Evolutionary conservation across 106 monocot species (phyloP).

Genomic region (Allium fistulosum): DNA sequence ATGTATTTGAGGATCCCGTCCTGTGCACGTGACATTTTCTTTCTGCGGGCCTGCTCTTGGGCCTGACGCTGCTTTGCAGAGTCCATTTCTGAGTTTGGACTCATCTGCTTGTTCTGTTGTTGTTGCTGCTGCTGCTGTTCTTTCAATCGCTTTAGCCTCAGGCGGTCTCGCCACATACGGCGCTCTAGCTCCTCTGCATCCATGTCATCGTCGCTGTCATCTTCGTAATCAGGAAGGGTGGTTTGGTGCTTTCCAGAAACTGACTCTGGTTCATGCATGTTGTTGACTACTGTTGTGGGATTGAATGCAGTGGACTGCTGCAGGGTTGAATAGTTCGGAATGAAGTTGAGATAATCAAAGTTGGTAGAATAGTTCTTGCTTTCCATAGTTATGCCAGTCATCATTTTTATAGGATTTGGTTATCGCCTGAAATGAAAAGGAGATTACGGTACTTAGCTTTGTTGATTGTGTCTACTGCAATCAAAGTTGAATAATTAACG

Average conservation of each 20-base stretch:
- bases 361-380: conserved; percentile 2
- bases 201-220: conserved; percentile 36
- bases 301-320: neutral
- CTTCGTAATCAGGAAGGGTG: conserved; percentile 24
- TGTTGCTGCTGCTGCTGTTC: conserved; percentile 30
- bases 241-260: conserved; percentile 14
- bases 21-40: conserved; percentile 52
- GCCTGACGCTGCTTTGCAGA: conserved; percentile 32
- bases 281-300: neutral
- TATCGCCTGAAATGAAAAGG: neutral
- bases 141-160: conserved; percentile 26
- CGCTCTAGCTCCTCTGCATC: conserved; percentile 45
- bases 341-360: conserved; percentile 9
- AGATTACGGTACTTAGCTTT: neutral
- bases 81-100: conserved; percentile 26
- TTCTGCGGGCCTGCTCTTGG: conserved; percentile 41
- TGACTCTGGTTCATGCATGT: neutral
- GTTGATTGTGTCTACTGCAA: neutral
- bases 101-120: neutral
- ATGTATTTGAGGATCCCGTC: conserved; percentile 56
- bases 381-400: conserved; percentile 11
- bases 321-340: neutral
- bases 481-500: too few species aligned
- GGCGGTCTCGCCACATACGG: conserved; percentile 40
- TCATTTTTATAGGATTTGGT: neutral